Percentiles rank a stretch among this genome's conserved stretches.
Evolutionary conservation across 768 basidiomycete species (phyloP).

Genomic region (Lyophyllum semitale): DNA sequence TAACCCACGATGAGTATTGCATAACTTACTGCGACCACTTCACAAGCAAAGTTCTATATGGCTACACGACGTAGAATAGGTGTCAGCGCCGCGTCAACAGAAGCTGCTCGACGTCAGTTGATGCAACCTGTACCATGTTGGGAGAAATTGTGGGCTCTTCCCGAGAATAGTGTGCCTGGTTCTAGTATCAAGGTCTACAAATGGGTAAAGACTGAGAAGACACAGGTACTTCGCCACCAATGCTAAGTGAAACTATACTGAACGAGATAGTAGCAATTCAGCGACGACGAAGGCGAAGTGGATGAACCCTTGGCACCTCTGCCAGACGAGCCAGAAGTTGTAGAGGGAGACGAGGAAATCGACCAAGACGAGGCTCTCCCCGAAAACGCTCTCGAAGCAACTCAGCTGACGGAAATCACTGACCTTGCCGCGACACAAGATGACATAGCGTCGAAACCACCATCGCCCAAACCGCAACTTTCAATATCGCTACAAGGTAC

Average conservation of each 20-base stretch:
- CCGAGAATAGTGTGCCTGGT: constrained; percentile 55
- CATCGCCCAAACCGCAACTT: constrained; percentile 70
- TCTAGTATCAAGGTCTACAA: constrained; percentile 68
- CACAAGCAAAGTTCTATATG: constrained; percentile 41
- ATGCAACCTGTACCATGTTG: constrained; percentile 89
- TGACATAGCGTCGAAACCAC: constrained; percentile 59
- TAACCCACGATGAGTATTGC: no score
- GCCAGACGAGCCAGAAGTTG: constrained; percentile 75
- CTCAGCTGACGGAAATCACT: constrained; percentile 27
- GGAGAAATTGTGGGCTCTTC: constrained; percentile 75
- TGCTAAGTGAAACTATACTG: neutral
- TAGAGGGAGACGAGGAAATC: constrained; percentile 75
- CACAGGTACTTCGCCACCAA: constrained; percentile 50
- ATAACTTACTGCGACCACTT: neutral
- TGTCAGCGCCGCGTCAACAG: constrained; percentile 73
- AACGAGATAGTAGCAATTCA: constrained; percentile 65
- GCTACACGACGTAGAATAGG: constrained; percentile 76
- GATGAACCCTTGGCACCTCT: constrained; percentile 83
- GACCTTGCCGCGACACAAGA: constrained; percentile 38
- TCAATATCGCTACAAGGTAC: constrained; percentile 49
- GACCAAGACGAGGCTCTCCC: constrained; percentile 65
- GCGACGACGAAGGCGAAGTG: constrained; percentile 78
- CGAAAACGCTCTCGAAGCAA: constrained; percentile 35
- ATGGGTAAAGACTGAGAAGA: constrained; percentile 81
- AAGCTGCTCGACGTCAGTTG: constrained; percentile 80